Evolutionary conservation across 2,329 filamentous ascomycete genomes (phyloP).

Genomic region (Colletotrichum limetticola): DNA sequence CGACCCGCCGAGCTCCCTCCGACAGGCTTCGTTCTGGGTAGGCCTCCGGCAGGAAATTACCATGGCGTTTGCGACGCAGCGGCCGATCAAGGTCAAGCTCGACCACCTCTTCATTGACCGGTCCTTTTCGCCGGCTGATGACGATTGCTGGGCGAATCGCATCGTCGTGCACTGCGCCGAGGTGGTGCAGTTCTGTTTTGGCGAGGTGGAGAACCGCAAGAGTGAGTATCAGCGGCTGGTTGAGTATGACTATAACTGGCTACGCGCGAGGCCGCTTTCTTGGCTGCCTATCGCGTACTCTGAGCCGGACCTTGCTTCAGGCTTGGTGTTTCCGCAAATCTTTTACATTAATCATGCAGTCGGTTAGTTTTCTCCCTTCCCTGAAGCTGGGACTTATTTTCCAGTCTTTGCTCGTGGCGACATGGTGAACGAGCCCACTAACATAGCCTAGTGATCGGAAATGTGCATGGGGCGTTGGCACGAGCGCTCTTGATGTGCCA

Average conservation of each 20-base stretch:
- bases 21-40: slow-evolving; percentile 67
- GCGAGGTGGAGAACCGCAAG: slow-evolving; percentile 45
- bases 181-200: slow-evolving; percentile 72
- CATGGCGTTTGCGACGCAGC: slow-evolving; percentile 60
- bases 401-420: no score
- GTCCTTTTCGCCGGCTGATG: slow-evolving; percentile 53
- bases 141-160: slow-evolving; percentile 70
- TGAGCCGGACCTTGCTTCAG: slow-evolving; percentile 43
- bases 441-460: slow-evolving; percentile 59
- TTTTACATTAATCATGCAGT: slow-evolving; percentile 68
- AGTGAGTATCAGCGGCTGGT: slow-evolving; percentile 56
- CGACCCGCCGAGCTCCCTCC: slow-evolving; percentile 53
- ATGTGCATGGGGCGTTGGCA: slow-evolving; percentile 69
- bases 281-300: slow-evolving; percentile 65
- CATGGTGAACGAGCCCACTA: not conserved
- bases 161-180: slow-evolving; percentile 72
- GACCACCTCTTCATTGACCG: slow-evolving; percentile 61
- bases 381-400: no score
- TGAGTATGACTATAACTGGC: slow-evolving; percentile 59
- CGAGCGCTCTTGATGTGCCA: slow-evolving; percentile 66
- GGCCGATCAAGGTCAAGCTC: slow-evolving; percentile 59
- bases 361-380: slow-evolving; percentile 42
- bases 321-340: slow-evolving; percentile 65
- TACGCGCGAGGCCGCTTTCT: slow-evolving; percentile 56
- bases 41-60: slow-evolving; percentile 70